Evolutionary conservation across 1,284 basidiomycete species (phyloP), one percentile per base, ranked within the genome.

Genomic region (Rhodotorula sp.): DNA sequence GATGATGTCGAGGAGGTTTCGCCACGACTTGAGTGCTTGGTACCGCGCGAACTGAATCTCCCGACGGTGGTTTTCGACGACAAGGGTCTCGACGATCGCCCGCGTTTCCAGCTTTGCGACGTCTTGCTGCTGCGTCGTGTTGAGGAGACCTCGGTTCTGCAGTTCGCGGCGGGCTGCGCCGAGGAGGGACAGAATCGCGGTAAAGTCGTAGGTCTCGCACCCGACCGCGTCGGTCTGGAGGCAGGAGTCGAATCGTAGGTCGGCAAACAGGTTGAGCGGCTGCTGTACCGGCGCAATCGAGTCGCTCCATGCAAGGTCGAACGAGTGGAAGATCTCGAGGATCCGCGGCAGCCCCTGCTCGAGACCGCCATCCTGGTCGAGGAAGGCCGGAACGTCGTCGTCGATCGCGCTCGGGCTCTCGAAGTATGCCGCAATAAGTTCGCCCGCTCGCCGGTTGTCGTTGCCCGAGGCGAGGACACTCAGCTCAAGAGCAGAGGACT

Each of bases 251-350:
- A 95, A 84, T 76, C 91, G 87, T 67, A 96, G 83, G 37, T 86
- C 84, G 15, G 82, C 84, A 46, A 91, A 86, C 79, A 89, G 89
- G 75, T 87, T 85, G 64, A 92, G 82, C n/a, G 87, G 84, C 46
- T 87, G 78, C 5, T 86, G 83, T 22, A 85, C 81, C 3, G 88
- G 85, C 1, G 82, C 78, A 57, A 91, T 81, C 65, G 86, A 86
- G 80, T 97, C 94, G 26, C 85, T 85, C 92, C 93, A 97, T 70
- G 90, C 88, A 76, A 96, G 90, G 79, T 90, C 88, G 72, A 97
- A 83, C 0, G 90, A 90, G 77, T 91, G 89, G 54, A 96, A 84
- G 62, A 94, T 86, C 79, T 95, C 92, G 76, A 96, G 88, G 79
- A 97, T 88, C 29, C 90, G 85, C 73, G 92, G 84, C 67, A 91